Base-by-base conservation (phyloP, 257 asterid species). In the Nicotiana attenuata region DNA sequence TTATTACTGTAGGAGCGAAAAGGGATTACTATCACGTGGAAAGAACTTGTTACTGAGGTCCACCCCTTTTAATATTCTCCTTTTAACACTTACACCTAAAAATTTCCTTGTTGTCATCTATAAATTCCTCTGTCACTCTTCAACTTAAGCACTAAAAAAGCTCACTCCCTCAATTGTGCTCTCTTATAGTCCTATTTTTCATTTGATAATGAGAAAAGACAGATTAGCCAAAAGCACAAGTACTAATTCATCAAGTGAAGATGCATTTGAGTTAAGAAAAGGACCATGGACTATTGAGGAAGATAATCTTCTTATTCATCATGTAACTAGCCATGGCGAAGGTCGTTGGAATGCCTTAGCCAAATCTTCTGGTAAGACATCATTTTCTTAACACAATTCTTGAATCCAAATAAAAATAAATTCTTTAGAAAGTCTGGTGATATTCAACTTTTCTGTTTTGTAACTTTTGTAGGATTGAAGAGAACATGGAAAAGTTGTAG, bases 221-320 rank as follows among this genome's bases (percentile, higher is more conserved):
- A 79, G 83, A 33, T 35, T 11, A 10, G 9, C 24, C 10, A 60
- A 5, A 1, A 82, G 17, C 19, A 61, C 67, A 61, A 61, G 16
- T 10, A 41, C 35, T 53, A 78, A 57, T 14, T 56, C 67, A 20
- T 80, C 80, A 31, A 79, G 61, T 84, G 92, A 85, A 77, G 76
- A 75, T 61, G 90, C 68, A 55, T 35, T 17, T 83, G 67, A 89
- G 82, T 80, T 90, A 7, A 88, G 97, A 85, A 92, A 88, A 88
- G 98, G 98, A 69, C 94, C 97, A 82, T 94, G 98, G 98, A 91
- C 96, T 13, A 86, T 85, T 52, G 98, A 94, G 22, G 98, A 94
- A 89, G 98, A 94, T 82, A 89, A 91, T 45, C 93, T 94, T 81
- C 97, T 94, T 29, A 89, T 86, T 73, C 89, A 87, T 8, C 89